Evolutionary conservation across 1,139 yeast genomes (phyloP), one percentile per base, ranked within the genome.

Genomic region (Pichia sp.): DNA sequence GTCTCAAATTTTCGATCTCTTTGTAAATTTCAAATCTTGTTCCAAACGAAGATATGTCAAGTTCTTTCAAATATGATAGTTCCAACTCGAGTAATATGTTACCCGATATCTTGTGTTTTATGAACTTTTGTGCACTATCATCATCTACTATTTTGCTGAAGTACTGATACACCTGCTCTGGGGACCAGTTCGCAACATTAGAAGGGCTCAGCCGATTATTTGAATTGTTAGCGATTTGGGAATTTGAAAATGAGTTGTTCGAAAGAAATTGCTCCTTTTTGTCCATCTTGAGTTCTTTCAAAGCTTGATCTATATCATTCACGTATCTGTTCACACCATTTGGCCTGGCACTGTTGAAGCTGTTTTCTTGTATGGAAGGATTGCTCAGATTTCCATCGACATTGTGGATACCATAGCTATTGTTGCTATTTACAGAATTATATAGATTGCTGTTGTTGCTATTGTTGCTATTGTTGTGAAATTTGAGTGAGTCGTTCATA

Each of bases 41-140:
- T 22, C 99, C 99, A 72, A 93, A 93, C 3, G 96, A 87, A 51
- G 83, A 78, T 50, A 93, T 93, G 57, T 91, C 99, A 54, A 93
- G 74, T 68, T 93, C 99, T 66, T 93, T 93, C 63, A 93, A 75
- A 63, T 87, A 87, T 1, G 89, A 79, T 59, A 91, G 75, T 64
- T 91, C 97, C 59, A 95, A 75, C 66, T 91, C 96, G 52, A 93
- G 74, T 48, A 93, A 71, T 49, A 93, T 91, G 3, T 81, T 74
- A 18, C 99, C 99, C 0, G 93, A 85, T 55, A 93, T 89, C 62
- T 90, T 88, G 70, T 93, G 99, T 59, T 84, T 79, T 5, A 85
- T 80, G 68, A 95, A 95, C 63, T 87, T 83, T 1, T 85, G 83
- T 1, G 95, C 84, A 13, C 87, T 80, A 25, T 75, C 80, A 48